Base-by-base conservation (phyloP, 1,284 basidiomycete species). In the Pseudozyma hubeiensis region DNA sequence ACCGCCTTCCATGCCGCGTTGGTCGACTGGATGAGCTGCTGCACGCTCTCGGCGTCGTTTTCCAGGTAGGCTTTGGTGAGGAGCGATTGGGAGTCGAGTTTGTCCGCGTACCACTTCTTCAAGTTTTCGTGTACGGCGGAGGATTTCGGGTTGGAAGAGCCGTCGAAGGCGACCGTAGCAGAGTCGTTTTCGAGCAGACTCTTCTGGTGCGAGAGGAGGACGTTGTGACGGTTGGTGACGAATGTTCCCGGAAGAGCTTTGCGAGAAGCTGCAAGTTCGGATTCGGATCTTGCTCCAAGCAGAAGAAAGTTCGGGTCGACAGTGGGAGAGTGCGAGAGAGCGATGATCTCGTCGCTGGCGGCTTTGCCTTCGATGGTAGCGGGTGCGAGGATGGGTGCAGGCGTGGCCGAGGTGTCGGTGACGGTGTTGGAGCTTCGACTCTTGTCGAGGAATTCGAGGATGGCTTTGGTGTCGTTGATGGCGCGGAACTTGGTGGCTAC, bases 401-500 rank as follows among this genome's bases (percentile, higher is more conserved):
- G 92, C 3, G 89, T 89, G 16, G 90, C 75, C 88, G 88, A 4
- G 90, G 91, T 58, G 87, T 89, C 34, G 90, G 91, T 44, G 87
- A 85, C 9, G 89, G 91, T 52, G 92, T 71, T 71, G 24, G 55
- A 48, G 7, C 53, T 61, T 0, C 76, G 41, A 3, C 59, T 64
- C 48, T 67, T 67, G 70, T 78, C 76, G 44, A 95, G 86, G 82
- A 94, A 92, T 60, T 91, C 89, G 56, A 92, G 87, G 68, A 94
- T 91, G 37, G 88, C 86, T 91, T 93, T 90, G 24, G 89, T 89
- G 73, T 93, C 91, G 35, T 89, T 89, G 58, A 94, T 85, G 6
- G 92, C 90, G 75, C 92, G 91, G 86, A 92, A 95, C 48, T 91
- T 88, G 75, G 89, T 91, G 74, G 92, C 91, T 35, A 90, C 88